These are phyloP conservation scores for Thalassiosira livingstoniorum DNA, from an alignment of 352 stramenopile species.

Conservation along the genomic window DNA sequence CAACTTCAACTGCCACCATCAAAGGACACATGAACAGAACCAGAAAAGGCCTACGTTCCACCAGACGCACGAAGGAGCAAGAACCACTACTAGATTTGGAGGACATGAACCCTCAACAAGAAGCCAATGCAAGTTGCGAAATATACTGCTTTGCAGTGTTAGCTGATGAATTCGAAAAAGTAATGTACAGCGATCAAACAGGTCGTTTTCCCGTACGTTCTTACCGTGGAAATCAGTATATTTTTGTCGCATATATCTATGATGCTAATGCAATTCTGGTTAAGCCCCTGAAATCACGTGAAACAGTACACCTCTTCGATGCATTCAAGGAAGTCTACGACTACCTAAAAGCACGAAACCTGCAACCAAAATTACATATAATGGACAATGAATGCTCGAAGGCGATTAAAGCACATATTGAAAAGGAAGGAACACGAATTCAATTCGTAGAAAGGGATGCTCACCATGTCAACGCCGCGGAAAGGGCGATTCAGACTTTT, in stretches of 20 bases:
- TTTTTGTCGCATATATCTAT: constrained; percentile 58
- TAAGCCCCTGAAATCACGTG: constrained; percentile 7
- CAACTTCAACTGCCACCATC: constrained; percentile 1
- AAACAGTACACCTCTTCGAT: neutral
- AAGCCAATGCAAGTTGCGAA: too few relatives aligned
- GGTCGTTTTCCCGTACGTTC: constrained; percentile 27
- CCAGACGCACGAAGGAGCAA: too few relatives aligned
- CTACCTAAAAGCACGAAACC: neutral
- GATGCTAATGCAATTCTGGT: constrained; percentile 54
- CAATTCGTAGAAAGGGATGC: constrained; percentile 46
- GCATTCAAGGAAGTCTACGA: constrained; percentile 9
- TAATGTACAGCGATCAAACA: constrained; percentile 45
- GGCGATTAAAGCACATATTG: constrained; percentile 37
- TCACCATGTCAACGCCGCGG: constrained; percentile 38
- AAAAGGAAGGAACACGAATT: constrained; percentile 6
- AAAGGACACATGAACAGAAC: constrained; percentile 16
- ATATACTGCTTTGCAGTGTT: constrained; percentile 42
- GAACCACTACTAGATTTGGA: too few relatives aligned
- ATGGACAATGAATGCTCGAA: constrained; percentile 43
- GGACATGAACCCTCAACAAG: too few relatives aligned
- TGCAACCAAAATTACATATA: constrained; percentile 21
- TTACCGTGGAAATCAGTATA: constrained; percentile 39
- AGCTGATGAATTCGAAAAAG: constrained; percentile 27
- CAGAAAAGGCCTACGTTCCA: neutral
- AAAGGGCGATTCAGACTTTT: constrained; percentile 54